Evolutionary conservation across 2,329 filamentous ascomycete species (phyloP).

Genomic region (Xylariaceae sp.): DNA sequence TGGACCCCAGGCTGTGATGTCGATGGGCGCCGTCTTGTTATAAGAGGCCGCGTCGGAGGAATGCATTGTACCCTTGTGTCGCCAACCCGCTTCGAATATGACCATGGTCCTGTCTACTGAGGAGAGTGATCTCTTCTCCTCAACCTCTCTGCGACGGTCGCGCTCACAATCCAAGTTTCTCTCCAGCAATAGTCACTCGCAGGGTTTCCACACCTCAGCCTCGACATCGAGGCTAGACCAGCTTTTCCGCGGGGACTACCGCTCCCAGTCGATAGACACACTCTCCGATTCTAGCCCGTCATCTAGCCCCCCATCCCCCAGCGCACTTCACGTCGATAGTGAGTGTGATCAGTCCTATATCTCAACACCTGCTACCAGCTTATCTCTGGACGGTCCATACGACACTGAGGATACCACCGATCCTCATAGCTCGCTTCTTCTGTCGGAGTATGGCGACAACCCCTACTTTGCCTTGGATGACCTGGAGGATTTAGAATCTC

Average conservation of each 20-base stretch:
- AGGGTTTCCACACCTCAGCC: conserved; percentile 41
- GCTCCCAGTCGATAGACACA: conserved; percentile 31
- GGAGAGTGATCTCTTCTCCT: conserved; percentile 52
- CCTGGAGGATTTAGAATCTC: conserved; percentile 46
- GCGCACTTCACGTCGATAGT: conserved; percentile 46
- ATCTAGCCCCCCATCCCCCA: conserved; percentile 53
- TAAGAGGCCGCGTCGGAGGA: conserved; percentile 29
- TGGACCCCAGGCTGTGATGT: conserved; percentile 21
- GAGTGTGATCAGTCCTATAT: conserved; percentile 50
- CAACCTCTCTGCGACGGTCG: conserved; percentile 51
- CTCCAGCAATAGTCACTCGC: conserved; percentile 34
- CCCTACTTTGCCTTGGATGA: conserved; percentile 40
- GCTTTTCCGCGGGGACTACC: conserved; percentile 40
- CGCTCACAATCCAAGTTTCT: conserved; percentile 56
- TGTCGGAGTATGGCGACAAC: conserved; percentile 43
- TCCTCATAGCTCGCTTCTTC: conserved; percentile 44
- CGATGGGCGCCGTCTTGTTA: conserved; percentile 16
- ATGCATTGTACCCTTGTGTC: conserved; percentile 8
- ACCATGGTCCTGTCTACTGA: conserved; percentile 53
- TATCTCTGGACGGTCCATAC: conserved; percentile 56
- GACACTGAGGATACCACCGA: conserved; percentile 43
- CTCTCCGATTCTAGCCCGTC: conserved; percentile 45
- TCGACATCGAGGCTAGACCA: conserved; percentile 45
- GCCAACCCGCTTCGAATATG: conserved; percentile 35
- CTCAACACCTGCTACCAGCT: conserved; percentile 59